Base-by-base conservation (phyloP, 2,329 filamentous ascomycete species). In the Colletotrichum sp. region DNA sequence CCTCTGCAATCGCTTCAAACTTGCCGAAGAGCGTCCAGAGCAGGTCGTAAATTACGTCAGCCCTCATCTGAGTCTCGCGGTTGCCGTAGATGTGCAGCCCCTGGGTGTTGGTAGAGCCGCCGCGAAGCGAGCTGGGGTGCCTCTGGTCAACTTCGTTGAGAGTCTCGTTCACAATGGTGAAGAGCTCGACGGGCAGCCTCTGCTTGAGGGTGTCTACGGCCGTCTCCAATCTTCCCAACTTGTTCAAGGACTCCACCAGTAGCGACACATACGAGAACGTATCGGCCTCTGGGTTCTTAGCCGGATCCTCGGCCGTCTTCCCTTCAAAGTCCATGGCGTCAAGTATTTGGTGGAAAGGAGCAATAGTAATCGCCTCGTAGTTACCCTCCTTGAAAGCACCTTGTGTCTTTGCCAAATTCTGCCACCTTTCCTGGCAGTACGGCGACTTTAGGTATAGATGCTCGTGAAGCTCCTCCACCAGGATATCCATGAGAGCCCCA, bases 401-500 rank as follows among this genome's bases (percentile, higher is more conserved):
- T 78, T 95, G 93, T 49, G 90, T 91, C 80, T 93, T 94, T 49
- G 93, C 90, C 76, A 98, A 92, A 75, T 91, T 91, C 84, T 98
- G 98, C 97, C 97, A 99, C 79, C 97, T 90, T 83, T 98, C 95
- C 82, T 98, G 96, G 82, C 96, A 99, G 83, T 99, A 99, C 0
- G 96, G 97, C 5, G 96, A 99, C 83, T 99, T 99, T 52, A 99
- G 92, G 82, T 99, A 99, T 6, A 99, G 89, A 85, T 99, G 97
- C 83, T 98, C 97, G 83, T 99, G 97, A 39, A 99, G 89, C 84
- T 99, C 97, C 83, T 99, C 97, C n/a, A 99, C 93, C 72, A 99
- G 84, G 69, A 99, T 99, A 82, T 99, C 97, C 81, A 96, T 96
- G 78, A 99, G 87, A 0, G 95, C 92, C 32, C 94, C 95, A 86